Evolutionary conservation across 2,329 filamentous ascomycete species (phyloP), one percentile per base, ranked within the genome.

Genomic region (Volutella citrinella): DNA sequence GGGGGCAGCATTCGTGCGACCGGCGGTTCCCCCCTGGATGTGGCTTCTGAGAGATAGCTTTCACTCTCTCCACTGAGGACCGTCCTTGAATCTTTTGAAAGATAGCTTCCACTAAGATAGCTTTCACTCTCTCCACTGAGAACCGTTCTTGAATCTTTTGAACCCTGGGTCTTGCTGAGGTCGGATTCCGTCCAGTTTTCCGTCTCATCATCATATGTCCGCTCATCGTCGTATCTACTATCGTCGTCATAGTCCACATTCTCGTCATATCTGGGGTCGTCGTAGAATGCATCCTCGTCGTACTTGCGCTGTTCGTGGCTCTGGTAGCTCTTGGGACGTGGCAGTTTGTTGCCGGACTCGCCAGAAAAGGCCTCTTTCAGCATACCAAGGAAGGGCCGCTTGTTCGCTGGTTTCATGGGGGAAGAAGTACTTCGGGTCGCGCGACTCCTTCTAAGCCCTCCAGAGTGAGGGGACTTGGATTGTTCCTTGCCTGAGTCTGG

Each of bases 281-380:
- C 43, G 23, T 37, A 45, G 25, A 37, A 40, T 5, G 45, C 34
- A n/a, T 52, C 48, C 13, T 55, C 40, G 9, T 52, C 51, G 19
- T 55, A 59, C 6, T 46, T 51, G 5, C 61, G 59, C 32, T 71
- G 63, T 38, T 73, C 65, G 19, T 62, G 68, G 32, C 68, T 72
- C 22, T 71, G 66, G 39, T 76, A 76, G 17, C 66, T 62, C 39
- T 64, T 63, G 2, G 69, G 65, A 11, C 65, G 64, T 6, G 69
- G 59, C 14, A 62, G 60, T 38, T 70, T 64, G 9, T 65, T 65
- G 4, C 58, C 67, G 3, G 78, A 82, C 52, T 82, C 77, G 19
- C 79, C 79, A 23, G 71, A 70, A 48, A 83, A 82, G 5, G 78
- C 79, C 40, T 79, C 77, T 34, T 74, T 75, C 8, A 83, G 58